A percentile compares a stretch with the other conserved stretches of the same genome.
phyloP scores from a whole-genome alignment of 768 basidiomycete species.

The Ephemerocybe angulata region DNA sequence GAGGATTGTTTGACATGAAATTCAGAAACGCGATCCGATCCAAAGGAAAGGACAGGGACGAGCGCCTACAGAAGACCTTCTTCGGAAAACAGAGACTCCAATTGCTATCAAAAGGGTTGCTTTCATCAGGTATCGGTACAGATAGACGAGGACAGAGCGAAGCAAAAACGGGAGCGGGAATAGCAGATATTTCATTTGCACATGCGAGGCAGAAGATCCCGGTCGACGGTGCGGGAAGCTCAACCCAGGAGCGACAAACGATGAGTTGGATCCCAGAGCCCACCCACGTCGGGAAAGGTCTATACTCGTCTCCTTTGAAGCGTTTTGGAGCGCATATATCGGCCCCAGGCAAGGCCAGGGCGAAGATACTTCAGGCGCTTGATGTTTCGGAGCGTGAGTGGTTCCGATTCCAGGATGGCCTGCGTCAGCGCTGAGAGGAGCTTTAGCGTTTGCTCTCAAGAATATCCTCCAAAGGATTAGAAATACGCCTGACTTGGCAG shows the following conservation, averaged over 20 bases:
- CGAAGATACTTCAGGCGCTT: slow-evolving; percentile 37
- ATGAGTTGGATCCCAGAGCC: slow-evolving; percentile 26
- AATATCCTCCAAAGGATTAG: slow-evolving; percentile 36
- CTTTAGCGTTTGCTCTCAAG: slow-evolving; percentile 33
- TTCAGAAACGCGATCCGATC: slow-evolving; percentile 56
- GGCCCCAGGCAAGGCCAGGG: slow-evolving; percentile 23
- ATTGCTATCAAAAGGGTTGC: slow-evolving; percentile 42
- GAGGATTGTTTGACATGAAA: background rate
- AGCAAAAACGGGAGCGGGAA: background rate
- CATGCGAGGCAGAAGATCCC: slow-evolving; percentile 23
- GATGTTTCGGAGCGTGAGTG: slow-evolving; percentile 45
- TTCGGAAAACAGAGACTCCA: slow-evolving; percentile 61
- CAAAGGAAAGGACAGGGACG: slow-evolving; percentile 51
- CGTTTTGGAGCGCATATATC: slow-evolving; percentile 19
- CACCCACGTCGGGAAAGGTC: slow-evolving; percentile 17
- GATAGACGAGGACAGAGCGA: too few species aligned
- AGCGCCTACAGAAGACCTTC: slow-evolving; percentile 53
- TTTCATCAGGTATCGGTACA: background rate
- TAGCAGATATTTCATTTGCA: slow-evolving; percentile 24
- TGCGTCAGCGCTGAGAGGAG: background rate
- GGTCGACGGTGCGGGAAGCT: background rate
- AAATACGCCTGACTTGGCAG: slow-evolving; percentile 6
- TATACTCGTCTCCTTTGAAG: slow-evolving; percentile 19
- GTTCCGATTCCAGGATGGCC: too few species aligned
- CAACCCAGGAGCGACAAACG: background rate